Conservation (phyloP, 192 early-diverging fungal genomes). For the Chytriomyces sp. region DNA sequence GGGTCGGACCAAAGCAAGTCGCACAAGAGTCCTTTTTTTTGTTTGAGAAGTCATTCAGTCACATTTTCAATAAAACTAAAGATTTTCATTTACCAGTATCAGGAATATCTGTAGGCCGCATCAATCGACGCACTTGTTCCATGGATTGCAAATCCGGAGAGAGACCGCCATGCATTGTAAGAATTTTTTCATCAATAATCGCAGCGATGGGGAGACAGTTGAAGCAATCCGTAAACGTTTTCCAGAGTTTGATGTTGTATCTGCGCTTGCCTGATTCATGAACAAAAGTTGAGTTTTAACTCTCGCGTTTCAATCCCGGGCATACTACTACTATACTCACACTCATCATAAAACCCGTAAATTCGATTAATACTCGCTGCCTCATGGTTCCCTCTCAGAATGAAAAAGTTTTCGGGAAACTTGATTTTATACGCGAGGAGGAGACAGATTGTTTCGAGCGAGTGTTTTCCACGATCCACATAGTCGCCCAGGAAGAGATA, state of each 20-base stretch:
- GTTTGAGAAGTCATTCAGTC: conserved; percentile 50
- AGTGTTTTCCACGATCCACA: conserved; percentile 97
- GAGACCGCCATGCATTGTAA: conserved; percentile 97
- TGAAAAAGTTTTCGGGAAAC: conserved; percentile 99
- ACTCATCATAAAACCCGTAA: conserved; percentile 98
- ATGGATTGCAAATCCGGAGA: conserved; percentile 96
- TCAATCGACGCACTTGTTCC: conserved; percentile 96
- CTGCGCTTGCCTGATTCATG: conserved; percentile 78
- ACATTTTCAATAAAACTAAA: conserved; percentile 5
- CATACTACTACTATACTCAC: conserved; percentile 52
- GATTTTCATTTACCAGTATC: conserved; percentile 75
- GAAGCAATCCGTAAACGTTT: conserved; percentile 98
- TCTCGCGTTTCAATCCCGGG: background rate
- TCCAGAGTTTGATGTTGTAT: conserved; percentile 99
- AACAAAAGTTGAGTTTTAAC: background rate
- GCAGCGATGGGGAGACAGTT: conserved; percentile 97
- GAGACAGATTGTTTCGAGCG: conserved; percentile 94
- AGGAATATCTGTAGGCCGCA: conserved; percentile 97
- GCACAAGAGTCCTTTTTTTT: conserved; percentile 75
- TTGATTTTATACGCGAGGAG: conserved; percentile 99
- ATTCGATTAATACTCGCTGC: conserved; percentile 96
- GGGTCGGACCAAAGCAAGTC: conserved; percentile 98
- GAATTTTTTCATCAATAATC: conserved; percentile 98
- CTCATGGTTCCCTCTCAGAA: conserved; percentile 98
- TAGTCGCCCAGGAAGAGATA: conserved; percentile 98